A percentile compares a stretch with the other conserved stretches of the same genome.
phyloP scores from a whole-genome alignment of 75 land plant genomes.

The Cupressus sempervirens region DNA sequence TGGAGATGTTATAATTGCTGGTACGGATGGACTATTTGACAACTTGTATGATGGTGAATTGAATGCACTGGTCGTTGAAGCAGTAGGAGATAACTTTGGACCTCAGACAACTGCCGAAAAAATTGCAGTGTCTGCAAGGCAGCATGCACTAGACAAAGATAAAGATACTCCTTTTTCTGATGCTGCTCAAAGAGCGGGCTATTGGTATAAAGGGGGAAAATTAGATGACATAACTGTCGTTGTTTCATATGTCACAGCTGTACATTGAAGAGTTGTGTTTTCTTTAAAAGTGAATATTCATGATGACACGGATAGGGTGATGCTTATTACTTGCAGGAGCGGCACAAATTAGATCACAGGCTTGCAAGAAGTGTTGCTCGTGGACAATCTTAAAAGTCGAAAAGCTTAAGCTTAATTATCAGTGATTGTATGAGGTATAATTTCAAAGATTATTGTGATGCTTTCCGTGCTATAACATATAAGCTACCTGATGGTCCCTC shows the following conservation, averaged over 20 bases:
- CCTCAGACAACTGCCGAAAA: slow-evolving; percentile 44
- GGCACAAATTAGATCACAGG: background rate
- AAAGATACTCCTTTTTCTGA: slow-evolving; percentile 40
- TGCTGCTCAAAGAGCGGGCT: slow-evolving; percentile 39
- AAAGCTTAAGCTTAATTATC: background rate
- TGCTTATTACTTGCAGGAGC: background rate
- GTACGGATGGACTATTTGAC: slow-evolving; percentile 81
- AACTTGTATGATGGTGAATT: slow-evolving; percentile 51
- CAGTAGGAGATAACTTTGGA: slow-evolving; percentile 11
- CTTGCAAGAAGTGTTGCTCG: background rate
- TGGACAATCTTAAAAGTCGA: background rate
- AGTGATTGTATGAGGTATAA: background rate
- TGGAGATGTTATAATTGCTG: slow-evolving; percentile 72
- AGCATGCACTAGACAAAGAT: slow-evolving; percentile 28
- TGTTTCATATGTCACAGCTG: slow-evolving; percentile 23
- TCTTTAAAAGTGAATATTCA: background rate
- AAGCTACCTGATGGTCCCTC: background rate
- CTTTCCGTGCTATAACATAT: background rate
- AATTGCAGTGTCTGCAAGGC: slow-evolving; percentile 34
- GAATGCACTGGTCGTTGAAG: slow-evolving; percentile 21
- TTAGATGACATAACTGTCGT: slow-evolving; percentile 58
- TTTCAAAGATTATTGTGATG: background rate
- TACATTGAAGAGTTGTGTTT: background rate
- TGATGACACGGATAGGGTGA: background rate
- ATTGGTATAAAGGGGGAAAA: slow-evolving; percentile 44